Percentiles rank a stretch among this genome's conserved stretches.
Conservation (phyloP, 2,329 filamentous ascomycete genomes). For the Monosporascus sp. region DNA sequence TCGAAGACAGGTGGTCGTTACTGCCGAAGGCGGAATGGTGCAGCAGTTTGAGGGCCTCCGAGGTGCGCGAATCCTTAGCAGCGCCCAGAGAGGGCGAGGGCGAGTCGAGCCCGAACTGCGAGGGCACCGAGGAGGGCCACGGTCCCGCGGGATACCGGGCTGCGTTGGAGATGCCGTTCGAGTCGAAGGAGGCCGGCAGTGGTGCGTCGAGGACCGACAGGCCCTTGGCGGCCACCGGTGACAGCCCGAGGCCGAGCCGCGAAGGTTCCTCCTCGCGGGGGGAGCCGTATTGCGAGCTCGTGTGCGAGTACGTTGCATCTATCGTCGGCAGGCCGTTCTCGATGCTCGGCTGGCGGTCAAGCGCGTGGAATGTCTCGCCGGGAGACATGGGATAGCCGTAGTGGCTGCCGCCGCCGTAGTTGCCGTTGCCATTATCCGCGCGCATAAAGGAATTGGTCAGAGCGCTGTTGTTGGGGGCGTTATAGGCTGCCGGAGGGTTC, state of each 20-base stretch:
- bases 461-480: conserved; percentile 57
- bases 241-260: conserved; percentile 67
- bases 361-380: conserved; percentile 35
- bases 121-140: conserved; percentile 87
- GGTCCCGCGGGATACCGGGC: conserved; percentile 74
- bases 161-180: conserved; percentile 88
- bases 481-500: conserved; percentile 55
- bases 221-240: conserved; percentile 64
- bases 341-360: conserved; percentile 45
- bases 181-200: conserved; percentile 91
- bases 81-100: conserved; percentile 69
- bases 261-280: conserved; percentile 63
- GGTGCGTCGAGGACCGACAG: conserved; percentile 92
- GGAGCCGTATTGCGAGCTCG: conserved; percentile 68
- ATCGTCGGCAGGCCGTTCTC: conserved; percentile 54
- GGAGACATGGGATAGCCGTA: conserved; percentile 37
- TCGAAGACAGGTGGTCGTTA: conserved; percentile 56
- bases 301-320: conserved; percentile 53
- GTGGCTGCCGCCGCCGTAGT: conserved; percentile 38
- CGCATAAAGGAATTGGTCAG: conserved; percentile 71
- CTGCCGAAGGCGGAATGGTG: conserved; percentile 65
- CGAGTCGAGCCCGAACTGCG: conserved; percentile 84
- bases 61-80: conserved; percentile 55
- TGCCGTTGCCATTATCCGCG: conserved; percentile 40
- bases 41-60: conserved; percentile 58